Percentiles rank a stretch among this genome's conserved stretches.
These are phyloP conservation scores for Leishmania tropica DNA, from an alignment of 208 protist genomes.

Conservation along the genomic window DNA sequence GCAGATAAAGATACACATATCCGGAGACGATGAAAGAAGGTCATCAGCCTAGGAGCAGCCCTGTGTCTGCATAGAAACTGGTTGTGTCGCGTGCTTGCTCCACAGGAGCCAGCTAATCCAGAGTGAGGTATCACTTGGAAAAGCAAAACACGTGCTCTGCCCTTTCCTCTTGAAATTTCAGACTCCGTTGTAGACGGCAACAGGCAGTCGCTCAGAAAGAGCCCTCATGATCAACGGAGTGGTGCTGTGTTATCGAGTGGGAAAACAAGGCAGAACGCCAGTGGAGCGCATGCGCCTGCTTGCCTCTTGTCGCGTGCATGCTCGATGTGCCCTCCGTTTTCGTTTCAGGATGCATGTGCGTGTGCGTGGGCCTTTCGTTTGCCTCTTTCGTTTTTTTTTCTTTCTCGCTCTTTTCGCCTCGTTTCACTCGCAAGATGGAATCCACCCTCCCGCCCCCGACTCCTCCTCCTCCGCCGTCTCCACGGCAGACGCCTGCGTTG, in stretches of 20 bases:
- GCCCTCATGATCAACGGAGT: not conserved
- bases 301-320: not conserved
- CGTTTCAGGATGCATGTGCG: not conserved
- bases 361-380: too few species aligned
- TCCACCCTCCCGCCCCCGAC: too few species aligned
- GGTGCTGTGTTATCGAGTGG: not conserved
- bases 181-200: not conserved
- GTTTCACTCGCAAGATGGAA: not conserved
- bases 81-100: not conserved
- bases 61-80: not conserved
- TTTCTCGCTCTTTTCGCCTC: not conserved
- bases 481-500: not conserved
- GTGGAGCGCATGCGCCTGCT: conserved; percentile 1
- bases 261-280: conserved; percentile 3
- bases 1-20: not conserved
- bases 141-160: not conserved
- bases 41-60: not conserved
- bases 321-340: not conserved
- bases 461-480: not conserved
- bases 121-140: not conserved
- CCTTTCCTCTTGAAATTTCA: not conserved
- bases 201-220: not conserved
- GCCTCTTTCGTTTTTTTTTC: not conserved
- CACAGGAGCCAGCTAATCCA: not conserved
- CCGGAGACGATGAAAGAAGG: not conserved